Evolutionary conservation across 345 rosid species (phyloP).

Genomic region (Sisymbrium altissimum): DNA sequence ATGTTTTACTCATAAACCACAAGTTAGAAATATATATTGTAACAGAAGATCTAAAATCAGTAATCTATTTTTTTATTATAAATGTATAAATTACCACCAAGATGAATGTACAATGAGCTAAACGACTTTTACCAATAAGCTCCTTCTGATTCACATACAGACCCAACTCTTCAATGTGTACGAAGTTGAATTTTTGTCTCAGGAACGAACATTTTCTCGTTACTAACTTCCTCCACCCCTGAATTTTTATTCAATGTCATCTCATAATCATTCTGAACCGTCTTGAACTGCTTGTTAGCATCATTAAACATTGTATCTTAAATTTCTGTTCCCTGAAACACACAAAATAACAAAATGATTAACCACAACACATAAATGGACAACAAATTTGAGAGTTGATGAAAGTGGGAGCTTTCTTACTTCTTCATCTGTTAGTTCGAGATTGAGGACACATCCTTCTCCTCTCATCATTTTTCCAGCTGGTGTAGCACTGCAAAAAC

Average conservation of each 20-base stretch:
- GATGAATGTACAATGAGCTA: neutral
- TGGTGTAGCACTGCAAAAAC: conserved; percentile 69
- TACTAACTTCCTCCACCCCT: conserved; percentile 72
- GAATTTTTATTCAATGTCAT: conserved; percentile 88
- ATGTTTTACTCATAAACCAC: too few relatives aligned
- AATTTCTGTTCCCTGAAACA: conserved; percentile 78
- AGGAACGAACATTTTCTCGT: conserved; percentile 67
- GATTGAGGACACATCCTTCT: conserved; percentile 93
- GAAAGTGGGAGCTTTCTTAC: conserved; percentile 39
- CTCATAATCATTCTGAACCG: conserved; percentile 89
- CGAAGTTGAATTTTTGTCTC: conserved; percentile 76
- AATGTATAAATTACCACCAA: neutral
- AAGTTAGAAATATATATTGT: too few relatives aligned
- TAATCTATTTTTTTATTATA: too few relatives aligned
- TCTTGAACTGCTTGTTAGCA: conserved; percentile 88
- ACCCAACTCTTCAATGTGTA: conserved; percentile 80
- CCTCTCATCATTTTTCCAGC: conserved; percentile 87
- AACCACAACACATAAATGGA: neutral
- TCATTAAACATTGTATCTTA: conserved; percentile 96
- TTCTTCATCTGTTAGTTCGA: conserved; percentile 91
- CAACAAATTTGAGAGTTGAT: neutral
- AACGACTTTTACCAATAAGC: conserved; percentile 58
- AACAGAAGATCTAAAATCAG: too few relatives aligned
- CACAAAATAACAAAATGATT: neutral
- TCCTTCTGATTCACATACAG: conserved; percentile 63